Base-by-base conservation (phyloP, 2,329 filamentous ascomycete genomes). In the Ophiostoma himal-ulmi region DNA sequence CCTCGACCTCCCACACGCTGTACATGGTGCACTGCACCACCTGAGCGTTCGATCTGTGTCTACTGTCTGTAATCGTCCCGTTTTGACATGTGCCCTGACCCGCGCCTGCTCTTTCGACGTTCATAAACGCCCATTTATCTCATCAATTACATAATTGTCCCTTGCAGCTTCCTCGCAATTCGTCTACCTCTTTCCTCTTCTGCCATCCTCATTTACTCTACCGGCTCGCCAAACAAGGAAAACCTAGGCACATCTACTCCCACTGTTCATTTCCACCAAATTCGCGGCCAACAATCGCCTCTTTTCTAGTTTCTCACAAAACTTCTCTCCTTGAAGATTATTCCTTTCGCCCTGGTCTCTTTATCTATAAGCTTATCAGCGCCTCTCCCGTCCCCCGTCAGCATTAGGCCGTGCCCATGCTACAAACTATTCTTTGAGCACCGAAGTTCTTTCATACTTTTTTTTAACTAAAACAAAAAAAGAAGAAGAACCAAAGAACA, bases 51-150 rank as follows among this genome's bases (percentile, higher is more conserved):
- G 52, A 71, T 71, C 68, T 48, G 14, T 20, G 44, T 48, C 20
- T 68, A 37, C 5, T 20, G 44, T 48, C 14, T 68, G 30, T 44
- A 57, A 30, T 67, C 64, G 36, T 71, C 68, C 52, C 52, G 52
- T 68, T 69, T 30, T 69, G 70, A 54, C 70, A 69, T 71, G 70
- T 69, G 70, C 52, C 68, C 44, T 69, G 70, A 39, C 62, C 39
- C 68, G 70, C 64, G 36, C 67, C 68, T 62, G 48, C 64, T 26
- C 36, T 48, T n/a, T 14, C 36, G 13, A 57, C 57, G 66, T 60
- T 22, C 30, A 34, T 65, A 67, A 44, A 22, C 17, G 22, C 48
- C 5, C 68, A 10, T 48, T 36, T 65, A 67, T 57, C 62, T 36
- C 41, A 67, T 20, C 41, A 37, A 34, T 60, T 22, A 48, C 22